These are phyloP conservation scores for Saccharomyces hybrid DNA, from an alignment of 1,139 yeast genomes.

Conservation along the genomic window DNA sequence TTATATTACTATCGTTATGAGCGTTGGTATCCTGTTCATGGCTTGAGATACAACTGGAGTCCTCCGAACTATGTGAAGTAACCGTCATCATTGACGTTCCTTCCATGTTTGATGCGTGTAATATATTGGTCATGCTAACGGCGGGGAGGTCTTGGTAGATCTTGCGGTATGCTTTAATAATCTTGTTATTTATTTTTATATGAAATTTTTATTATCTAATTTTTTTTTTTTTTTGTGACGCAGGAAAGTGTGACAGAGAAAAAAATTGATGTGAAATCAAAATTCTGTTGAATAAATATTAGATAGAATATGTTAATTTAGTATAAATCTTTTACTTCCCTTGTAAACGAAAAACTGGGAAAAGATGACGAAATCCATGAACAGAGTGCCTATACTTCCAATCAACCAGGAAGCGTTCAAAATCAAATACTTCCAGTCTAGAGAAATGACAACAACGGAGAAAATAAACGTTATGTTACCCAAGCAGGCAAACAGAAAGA, in stretches of 20 bases:
- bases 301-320: neutral
- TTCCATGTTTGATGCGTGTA: neutral
- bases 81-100: neutral
- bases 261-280: neutral
- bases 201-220: neutral
- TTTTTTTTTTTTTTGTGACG: neutral
- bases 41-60: neutral
- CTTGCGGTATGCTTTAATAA: neutral
- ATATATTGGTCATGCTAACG: neutral
- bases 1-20: neutral
- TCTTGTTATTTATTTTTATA: neutral
- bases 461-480: conserved; percentile 88
- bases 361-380: conserved; percentile 77
- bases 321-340: neutral
- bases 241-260: neutral
- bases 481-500: conserved; percentile 85
- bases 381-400: conserved; percentile 83
- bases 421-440: conserved; percentile 59
- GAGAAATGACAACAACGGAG: conserved; percentile 70
- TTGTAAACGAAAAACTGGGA: conserved; percentile 77
- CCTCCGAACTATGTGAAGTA: neutral
- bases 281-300: neutral
- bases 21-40: neutral
- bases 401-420: conserved; percentile 89
- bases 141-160: neutral